A percentile compares a stretch with the other conserved stretches of the same genome.
These are phyloP conservation scores for Lachnellula willkommii DNA, from an alignment of 2,329 filamentous ascomycete genomes.

Conservation along the genomic window DNA sequence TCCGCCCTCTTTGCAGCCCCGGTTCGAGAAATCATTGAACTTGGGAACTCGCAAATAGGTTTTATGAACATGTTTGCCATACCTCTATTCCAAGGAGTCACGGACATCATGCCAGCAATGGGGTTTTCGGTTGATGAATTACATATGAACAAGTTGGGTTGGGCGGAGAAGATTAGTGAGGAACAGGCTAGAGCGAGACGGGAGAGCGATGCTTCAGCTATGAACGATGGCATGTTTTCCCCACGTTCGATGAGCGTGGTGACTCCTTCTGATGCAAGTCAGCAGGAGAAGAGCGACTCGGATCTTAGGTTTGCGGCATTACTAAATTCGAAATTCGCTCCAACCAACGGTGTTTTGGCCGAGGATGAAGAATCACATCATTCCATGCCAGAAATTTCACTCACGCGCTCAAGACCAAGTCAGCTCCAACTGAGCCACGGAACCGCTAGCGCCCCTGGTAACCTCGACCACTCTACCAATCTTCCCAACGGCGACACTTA, in stretches of 20 bases:
- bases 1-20: slow-evolving; percentile 83
- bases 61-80: slow-evolving; percentile 97
- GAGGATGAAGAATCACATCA: slow-evolving; percentile 16
- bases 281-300: slow-evolving; percentile 19
- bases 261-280: slow-evolving; percentile 21
- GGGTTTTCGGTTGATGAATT: slow-evolving; percentile 80
- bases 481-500: slow-evolving; percentile 1
- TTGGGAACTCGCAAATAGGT: slow-evolving; percentile 82
- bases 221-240: slow-evolving; percentile 29
- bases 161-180: slow-evolving; percentile 61
- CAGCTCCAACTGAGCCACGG: slow-evolving; percentile 27
- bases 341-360: slow-evolving; percentile 15
- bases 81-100: slow-evolving; percentile 82
- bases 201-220: slow-evolving; percentile 37
- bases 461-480: slow-evolving; percentile 12
- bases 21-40: slow-evolving; percentile 73
- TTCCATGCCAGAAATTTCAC: slow-evolving; percentile 11
- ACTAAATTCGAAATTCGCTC: slow-evolving; percentile 6
- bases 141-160: slow-evolving; percentile 67
- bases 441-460: slow-evolving; percentile 15
- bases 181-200: slow-evolving; percentile 42
- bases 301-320: slow-evolving; percentile 1
- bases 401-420: slow-evolving; percentile 28
- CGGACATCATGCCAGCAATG: slow-evolving; percentile 80
- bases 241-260: slow-evolving; percentile 30